Evolutionary conservation across 495 filamentous ascomycete genomes (phyloP), one percentile per base, ranked within the genome.

Genomic region (Mytilinidion resinicola): DNA sequence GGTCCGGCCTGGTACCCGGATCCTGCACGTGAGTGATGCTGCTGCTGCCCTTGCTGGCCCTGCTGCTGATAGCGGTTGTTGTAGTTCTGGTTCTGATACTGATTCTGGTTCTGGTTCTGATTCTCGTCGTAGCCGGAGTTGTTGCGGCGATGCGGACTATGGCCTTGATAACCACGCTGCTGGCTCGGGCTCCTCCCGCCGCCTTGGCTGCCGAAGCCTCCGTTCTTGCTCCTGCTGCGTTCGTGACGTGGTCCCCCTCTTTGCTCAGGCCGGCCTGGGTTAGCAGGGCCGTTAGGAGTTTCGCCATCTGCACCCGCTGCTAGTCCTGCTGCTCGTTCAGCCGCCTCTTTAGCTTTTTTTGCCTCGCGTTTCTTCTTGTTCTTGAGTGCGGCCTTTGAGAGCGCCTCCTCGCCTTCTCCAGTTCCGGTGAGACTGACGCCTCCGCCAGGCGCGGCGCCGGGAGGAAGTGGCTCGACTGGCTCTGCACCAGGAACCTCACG

Each of bases 311-410:
- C 66, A 9, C 14, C 33, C 8, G 61, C 65, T 34, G 67, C 67
- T 38, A 75, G 51, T 30, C 71, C 74, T 36, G 66, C 64, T 6
- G 72, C 71, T 61, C 82, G 84, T 19, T 78, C 78, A 11, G 79
- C 87, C 6, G 79, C 80, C 30, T 91, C 89, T 71, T 91, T 93
- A 30, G 83, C 82, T 73, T 96, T 97, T 79, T 95, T 96, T 53
- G 90, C 91, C 69, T 95, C 90, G 37, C 92, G 81, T 81, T 98
- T 98, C 82, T 96, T 97, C 84, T 96, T 96, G 77, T 97, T 98
- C 78, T 96, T 96, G 52, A 91, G 74, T 0, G 91, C 93, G 14
- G 90, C 80, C 73, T 91, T 96, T 60, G 88, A 91, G 42, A 95
- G 72, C 60, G 77, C 85, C 17, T 71, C 88, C 50, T 87, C 79